Base-by-base conservation (phyloP, 257 asterid species). In the Coffea eugenioides region DNA sequence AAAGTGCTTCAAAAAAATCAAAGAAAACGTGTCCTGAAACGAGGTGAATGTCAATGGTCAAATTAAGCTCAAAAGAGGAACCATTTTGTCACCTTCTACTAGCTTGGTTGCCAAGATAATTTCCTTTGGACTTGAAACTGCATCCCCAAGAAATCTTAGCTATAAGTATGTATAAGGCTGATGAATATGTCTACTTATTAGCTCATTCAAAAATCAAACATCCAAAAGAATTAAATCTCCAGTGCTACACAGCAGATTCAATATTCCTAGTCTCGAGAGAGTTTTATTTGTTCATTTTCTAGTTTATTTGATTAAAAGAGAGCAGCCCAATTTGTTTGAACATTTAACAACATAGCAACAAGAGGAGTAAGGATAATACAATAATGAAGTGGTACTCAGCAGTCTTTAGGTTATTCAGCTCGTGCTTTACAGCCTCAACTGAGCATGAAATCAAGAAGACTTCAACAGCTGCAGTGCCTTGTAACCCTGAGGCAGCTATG, bases 401-500 rank as follows among this genome's bases (percentile, higher is more conserved):
- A 51, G 39, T 80, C 13, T 70, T 80, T 2, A 68, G n/a, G 51
- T 80, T 81, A 64, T 10, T 79, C 27, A 67, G 6, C 13, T 82
- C 68, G 20, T 84, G 87, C 69, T 72, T 85, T 46, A 71, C 4
- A 70, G 75, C 62, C 16, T 62, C 84, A 34, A 46, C 48, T 10
- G 72, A 74, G 14, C 48, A 25, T 36, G 77, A 67, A 57, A 84
- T 62, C 15, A 36, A 23, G 75, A 82, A 69, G 81, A 25, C 73
- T 49, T 65, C 83, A 54, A 79, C 83, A 27, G 46, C 5, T 73
- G 62, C 74, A 52, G 77, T 62, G 71, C 78, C 84, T 54, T 15
- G 65, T 73, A 71, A 54, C 48, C 87, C 89, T 49, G 86, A 83
- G 61, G 85, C 88, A 36, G 59, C 86, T 5, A 83, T 86, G 85